phyloP scores from a whole-genome alignment of 2,329 filamentous ascomycete genomes.

The Furcasterigmium furcatum region DNA sequence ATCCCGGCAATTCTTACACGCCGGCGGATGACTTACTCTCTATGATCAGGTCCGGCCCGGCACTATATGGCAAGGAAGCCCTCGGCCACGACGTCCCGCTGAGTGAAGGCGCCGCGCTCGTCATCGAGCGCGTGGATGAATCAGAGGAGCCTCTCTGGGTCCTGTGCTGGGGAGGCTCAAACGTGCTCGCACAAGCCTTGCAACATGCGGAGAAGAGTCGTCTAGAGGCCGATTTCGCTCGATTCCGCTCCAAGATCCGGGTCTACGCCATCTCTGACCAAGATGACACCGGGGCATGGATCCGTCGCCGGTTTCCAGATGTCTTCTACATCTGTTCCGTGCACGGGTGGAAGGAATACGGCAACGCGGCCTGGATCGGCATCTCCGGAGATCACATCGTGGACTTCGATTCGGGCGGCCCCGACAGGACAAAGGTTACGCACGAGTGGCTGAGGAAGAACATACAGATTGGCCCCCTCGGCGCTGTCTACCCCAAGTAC shows the following conservation, averaged over 20 bases:
- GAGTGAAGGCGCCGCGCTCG: slow-evolving; percentile 34
- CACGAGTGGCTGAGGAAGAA: slow-evolving; percentile 48
- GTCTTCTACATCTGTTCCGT: slow-evolving; percentile 52
- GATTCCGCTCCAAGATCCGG: slow-evolving; percentile 36
- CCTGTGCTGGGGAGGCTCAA: slow-evolving; percentile 49
- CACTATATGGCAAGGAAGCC: slow-evolving; percentile 22
- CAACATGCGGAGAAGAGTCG: slow-evolving; percentile 31
- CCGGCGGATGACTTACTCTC: slow-evolving; percentile 26
- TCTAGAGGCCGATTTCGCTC: slow-evolving; percentile 19
- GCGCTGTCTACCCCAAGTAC: slow-evolving; percentile 38
- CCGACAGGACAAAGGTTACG: slow-evolving; percentile 31
- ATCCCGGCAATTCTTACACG: slow-evolving; percentile 36
- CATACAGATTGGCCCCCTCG: slow-evolving; percentile 45
- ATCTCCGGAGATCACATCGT: no score
- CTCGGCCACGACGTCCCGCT: slow-evolving; percentile 22
- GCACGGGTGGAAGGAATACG: slow-evolving; percentile 54
- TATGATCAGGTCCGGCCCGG: slow-evolving; percentile 26
- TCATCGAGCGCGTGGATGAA: slow-evolving; percentile 23
- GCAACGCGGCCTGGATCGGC: slow-evolving; percentile 50
- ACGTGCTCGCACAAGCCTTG: slow-evolving; percentile 45
- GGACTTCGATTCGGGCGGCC: background rate
- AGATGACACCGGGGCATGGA: slow-evolving; percentile 53
- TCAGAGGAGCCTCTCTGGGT: slow-evolving; percentile 43
- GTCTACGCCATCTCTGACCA: slow-evolving; percentile 57
- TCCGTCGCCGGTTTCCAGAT: slow-evolving; percentile 47